Conservation (phyloP, 805 yeast species). For the Pichia gijzeniarum region DNA sequence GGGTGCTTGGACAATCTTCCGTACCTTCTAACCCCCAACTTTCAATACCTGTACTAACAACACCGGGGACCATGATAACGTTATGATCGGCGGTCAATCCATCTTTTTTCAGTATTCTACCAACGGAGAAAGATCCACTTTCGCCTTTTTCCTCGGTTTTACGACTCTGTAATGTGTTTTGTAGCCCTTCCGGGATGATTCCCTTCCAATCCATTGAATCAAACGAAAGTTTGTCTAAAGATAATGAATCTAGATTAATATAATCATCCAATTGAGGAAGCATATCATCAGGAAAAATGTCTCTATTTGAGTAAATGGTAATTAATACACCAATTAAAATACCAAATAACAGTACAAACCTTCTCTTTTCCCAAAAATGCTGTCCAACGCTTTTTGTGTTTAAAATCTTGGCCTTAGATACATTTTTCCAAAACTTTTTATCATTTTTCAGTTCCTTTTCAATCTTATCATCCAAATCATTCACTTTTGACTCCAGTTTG, state of each 20-base stretch:
- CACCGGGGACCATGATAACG: slow-evolving; percentile 93
- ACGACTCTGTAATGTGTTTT: slow-evolving; percentile 53
- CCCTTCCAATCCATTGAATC: slow-evolving; percentile 71
- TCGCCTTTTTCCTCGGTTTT: slow-evolving; percentile 43
- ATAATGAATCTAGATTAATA: slow-evolving; percentile 48
- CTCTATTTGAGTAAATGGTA: slow-evolving; percentile 53
- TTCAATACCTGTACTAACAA: slow-evolving; percentile 89
- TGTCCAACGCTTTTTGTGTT: slow-evolving; percentile 4
- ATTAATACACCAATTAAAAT: slow-evolving; percentile 60
- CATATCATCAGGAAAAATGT: slow-evolving; percentile 35
- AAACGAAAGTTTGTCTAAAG: slow-evolving; percentile 47
- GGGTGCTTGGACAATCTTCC: slow-evolving; percentile 72
- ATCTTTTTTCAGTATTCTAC: slow-evolving; percentile 50
- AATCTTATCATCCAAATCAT: slow-evolving; percentile 4
- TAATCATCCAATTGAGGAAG: slow-evolving; percentile 45
- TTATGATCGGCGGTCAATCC: slow-evolving; percentile 57
- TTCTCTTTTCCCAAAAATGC: slow-evolving; percentile 16
- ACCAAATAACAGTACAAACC: slow-evolving; percentile 43
- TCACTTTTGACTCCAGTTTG: slow-evolving; percentile 7
- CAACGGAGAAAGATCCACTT: slow-evolving; percentile 85
- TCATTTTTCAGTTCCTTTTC: not conserved
- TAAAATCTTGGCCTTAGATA: not conserved
- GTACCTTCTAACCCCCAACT: slow-evolving; percentile 82
- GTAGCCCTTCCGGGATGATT: slow-evolving; percentile 59
- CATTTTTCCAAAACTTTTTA: not conserved